Conservation (phyloP, 163 green algal species). For the Scenedesmus sp. region DNA sequence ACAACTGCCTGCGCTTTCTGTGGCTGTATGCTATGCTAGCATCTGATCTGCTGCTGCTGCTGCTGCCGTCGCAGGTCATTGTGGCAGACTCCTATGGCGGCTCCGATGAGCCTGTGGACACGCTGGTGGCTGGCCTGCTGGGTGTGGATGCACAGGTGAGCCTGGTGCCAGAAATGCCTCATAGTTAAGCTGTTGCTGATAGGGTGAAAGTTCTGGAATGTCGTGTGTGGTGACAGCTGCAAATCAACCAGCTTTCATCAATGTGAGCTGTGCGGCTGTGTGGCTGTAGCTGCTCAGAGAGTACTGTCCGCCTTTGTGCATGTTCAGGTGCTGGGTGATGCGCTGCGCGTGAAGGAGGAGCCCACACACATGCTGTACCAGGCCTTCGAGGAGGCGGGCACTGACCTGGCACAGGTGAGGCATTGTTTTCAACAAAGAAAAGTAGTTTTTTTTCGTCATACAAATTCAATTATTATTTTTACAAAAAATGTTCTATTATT, state of each 20-base stretch:
- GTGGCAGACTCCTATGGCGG: slow-evolving; percentile 95
- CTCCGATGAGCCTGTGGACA: slow-evolving; percentile 95
- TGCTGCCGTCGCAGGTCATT: slow-evolving; percentile 67
- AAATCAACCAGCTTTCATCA: background rate
- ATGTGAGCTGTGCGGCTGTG: background rate
- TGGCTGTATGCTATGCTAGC: background rate
- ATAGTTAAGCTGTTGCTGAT: too few species aligned
- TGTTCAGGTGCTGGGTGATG: slow-evolving; percentile 59
- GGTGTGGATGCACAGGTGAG: slow-evolving; percentile 65
- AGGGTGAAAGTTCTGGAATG: too few species aligned
- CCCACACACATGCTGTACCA: slow-evolving; percentile 71
- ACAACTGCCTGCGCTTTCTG: background rate
- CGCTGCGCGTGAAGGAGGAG: slow-evolving; percentile 86
- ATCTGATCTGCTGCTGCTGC: background rate
- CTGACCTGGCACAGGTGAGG: slow-evolving; percentile 68
- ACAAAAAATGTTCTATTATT: too few species aligned
- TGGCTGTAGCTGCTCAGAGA: background rate
- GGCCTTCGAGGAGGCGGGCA: slow-evolving; percentile 85
- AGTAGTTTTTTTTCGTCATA: too few species aligned
- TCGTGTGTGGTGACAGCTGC: background rate
- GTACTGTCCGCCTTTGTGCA: background rate
- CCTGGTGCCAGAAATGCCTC: background rate
- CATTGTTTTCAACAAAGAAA: background rate
- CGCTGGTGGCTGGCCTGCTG: slow-evolving; percentile 76
- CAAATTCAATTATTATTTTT: too few species aligned